Conservation (phyloP, 2,329 filamentous ascomycete species). For the Fusarium sp. region DNA sequence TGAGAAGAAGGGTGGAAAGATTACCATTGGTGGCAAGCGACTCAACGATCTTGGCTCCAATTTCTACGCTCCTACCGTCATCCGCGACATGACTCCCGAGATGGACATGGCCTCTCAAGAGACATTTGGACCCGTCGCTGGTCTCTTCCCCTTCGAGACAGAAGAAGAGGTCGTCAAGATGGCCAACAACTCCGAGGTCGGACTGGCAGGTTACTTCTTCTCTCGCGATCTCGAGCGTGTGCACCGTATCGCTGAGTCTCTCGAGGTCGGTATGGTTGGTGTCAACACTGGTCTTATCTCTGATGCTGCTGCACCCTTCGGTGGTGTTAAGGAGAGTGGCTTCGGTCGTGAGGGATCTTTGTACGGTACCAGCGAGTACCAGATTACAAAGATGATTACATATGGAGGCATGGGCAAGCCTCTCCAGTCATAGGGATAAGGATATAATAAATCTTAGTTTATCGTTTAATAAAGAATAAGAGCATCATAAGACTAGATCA, state of each 20-base stretch:
- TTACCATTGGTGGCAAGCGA: slow-evolving; percentile 80
- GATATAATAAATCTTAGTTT: not conserved
- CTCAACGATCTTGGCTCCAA: slow-evolving; percentile 80
- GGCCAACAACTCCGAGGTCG: slow-evolving; percentile 86
- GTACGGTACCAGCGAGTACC: slow-evolving; percentile 82
- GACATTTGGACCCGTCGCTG: slow-evolving; percentile 95
- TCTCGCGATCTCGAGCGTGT: slow-evolving; percentile 71
- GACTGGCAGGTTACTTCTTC: slow-evolving; percentile 95
- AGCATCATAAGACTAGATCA: too few relatives aligned
- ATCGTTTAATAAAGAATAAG: slow-evolving; percentile 3
- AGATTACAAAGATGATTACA: slow-evolving; percentile 74
- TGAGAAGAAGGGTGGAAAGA: slow-evolving; percentile 77
- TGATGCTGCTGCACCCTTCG: slow-evolving; percentile 72
- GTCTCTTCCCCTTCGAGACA: slow-evolving; percentile 86
- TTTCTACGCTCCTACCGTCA: slow-evolving; percentile 91
- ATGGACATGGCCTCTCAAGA: slow-evolving; percentile 91
- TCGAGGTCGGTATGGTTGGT: slow-evolving; percentile 90
- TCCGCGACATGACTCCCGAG: slow-evolving; percentile 84
- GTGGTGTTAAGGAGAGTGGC: slow-evolving; percentile 84
- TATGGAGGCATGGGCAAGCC: slow-evolving; percentile 66
- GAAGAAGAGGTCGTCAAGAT: slow-evolving; percentile 88
- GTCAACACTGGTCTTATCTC: slow-evolving; percentile 80
- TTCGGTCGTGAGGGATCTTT: slow-evolving; percentile 83
- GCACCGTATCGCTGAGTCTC: slow-evolving; percentile 71
- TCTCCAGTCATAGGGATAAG: slow-evolving; percentile 53